Conservation (phyloP, 1,139 yeast genomes). For the Scheffersomyces segobiensis region DNA sequence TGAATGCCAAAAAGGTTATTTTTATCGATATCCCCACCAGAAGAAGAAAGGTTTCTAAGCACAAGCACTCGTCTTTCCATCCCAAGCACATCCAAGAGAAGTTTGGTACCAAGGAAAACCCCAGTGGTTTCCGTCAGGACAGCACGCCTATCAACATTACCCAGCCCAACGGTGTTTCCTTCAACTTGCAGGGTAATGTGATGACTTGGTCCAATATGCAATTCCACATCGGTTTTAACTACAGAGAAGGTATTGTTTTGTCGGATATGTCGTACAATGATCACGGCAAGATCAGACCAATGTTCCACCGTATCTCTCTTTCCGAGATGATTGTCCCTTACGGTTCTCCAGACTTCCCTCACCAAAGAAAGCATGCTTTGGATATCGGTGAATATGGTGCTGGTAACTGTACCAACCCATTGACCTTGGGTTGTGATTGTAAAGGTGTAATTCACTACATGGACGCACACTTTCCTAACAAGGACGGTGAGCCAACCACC, state of each 20-base stretch:
- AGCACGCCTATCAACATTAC: slow-evolving; percentile 64
- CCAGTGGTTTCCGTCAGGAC: slow-evolving; percentile 58
- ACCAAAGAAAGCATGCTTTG: slow-evolving; percentile 81
- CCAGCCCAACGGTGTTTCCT: slow-evolving; percentile 83
- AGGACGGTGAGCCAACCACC: slow-evolving; percentile 67
- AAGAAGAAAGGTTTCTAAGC: slow-evolving; percentile 70
- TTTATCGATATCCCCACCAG: slow-evolving; percentile 73
- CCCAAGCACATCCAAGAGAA: slow-evolving; percentile 62
- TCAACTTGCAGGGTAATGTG: slow-evolving; percentile 65
- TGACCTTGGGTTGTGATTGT: slow-evolving; percentile 79
- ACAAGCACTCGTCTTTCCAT: slow-evolving; percentile 68
- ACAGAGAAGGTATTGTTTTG: slow-evolving; percentile 81
- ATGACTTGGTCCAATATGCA: slow-evolving; percentile 77
- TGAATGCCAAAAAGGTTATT: slow-evolving; percentile 66
- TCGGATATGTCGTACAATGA: slow-evolving; percentile 73
- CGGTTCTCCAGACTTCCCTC: slow-evolving; percentile 78
- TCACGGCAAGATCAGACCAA: slow-evolving; percentile 67
- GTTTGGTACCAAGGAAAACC: slow-evolving; percentile 52
- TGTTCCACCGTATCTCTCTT: slow-evolving; percentile 76
- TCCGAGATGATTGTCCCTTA: slow-evolving; percentile 87
- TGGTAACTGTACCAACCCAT: slow-evolving; percentile 79
- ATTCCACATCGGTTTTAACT: slow-evolving; percentile 79
- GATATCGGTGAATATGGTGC: slow-evolving; percentile 90
- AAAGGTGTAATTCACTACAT: slow-evolving; percentile 80
- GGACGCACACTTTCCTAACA: slow-evolving; percentile 71